phyloP scores from a whole-genome alignment of 352 stramenopile genomes.

The Phytophthora pini region DNA sequence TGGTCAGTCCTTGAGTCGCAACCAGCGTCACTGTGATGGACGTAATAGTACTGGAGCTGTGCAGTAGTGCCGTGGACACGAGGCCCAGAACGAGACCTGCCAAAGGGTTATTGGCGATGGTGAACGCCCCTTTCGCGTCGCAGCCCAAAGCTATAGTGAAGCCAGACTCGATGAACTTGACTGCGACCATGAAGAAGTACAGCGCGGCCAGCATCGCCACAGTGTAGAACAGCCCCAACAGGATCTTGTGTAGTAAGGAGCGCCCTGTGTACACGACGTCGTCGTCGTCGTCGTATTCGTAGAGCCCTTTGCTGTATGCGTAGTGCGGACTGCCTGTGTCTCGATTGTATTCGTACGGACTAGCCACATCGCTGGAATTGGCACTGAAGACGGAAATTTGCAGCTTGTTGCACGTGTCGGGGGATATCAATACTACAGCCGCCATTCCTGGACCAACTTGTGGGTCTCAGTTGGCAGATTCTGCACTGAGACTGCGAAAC shows the following conservation, averaged over 20 bases:
- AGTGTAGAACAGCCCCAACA: constrained; percentile 34
- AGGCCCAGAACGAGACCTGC: constrained; percentile 75
- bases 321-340: constrained; percentile 15
- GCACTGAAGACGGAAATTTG: constrained; percentile 49
- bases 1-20: constrained; percentile 61
- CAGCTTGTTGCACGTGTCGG: constrained; percentile 30
- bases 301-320: constrained; percentile 9
- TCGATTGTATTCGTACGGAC: neutral
- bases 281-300: constrained; percentile 19
- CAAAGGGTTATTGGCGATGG: constrained; percentile 70
- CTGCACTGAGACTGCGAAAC: constrained; percentile 9
- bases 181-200: constrained; percentile 82
- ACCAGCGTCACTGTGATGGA: constrained; percentile 75
- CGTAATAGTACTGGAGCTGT: constrained; percentile 77
- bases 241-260: constrained; percentile 25
- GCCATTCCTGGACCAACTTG: constrained; percentile 10
- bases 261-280: constrained; percentile 7
- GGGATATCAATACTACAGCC: constrained; percentile 24
- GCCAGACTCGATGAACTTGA: constrained; percentile 74
- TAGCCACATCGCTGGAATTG: constrained; percentile 22
- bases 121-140: constrained; percentile 61
- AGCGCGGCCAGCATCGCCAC: constrained; percentile 50
- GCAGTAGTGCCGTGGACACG: constrained; percentile 65
- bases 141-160: constrained; percentile 75
- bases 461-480: constrained; percentile 11